Conservation (phyloP, 2,329 filamentous ascomycete species). For the Simplicillium aogashimaense region DNA sequence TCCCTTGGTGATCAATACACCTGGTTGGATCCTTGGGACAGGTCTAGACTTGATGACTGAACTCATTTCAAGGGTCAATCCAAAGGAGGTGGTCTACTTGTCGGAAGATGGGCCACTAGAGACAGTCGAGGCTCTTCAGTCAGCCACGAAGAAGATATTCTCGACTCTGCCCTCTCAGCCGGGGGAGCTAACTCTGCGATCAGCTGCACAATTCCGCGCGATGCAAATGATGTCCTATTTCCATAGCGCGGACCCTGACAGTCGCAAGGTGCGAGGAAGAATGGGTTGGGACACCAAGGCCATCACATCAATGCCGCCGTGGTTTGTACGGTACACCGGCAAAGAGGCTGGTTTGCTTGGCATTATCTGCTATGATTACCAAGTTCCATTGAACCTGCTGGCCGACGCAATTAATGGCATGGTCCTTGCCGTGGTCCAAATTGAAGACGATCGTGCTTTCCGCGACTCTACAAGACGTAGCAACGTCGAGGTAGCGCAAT, state of each 20-base stretch:
- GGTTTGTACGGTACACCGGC: conserved; percentile 50
- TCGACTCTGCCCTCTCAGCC: conserved; percentile 48
- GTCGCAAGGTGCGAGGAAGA: not conserved
- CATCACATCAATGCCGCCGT: conserved; percentile 47
- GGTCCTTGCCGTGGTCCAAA: conserved; percentile 55
- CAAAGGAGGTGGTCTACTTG: conserved; percentile 59
- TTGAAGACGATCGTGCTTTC: conserved; percentile 45
- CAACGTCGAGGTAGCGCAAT: conserved; percentile 20
- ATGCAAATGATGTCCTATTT: conserved; percentile 81
- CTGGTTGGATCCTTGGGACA: conserved; percentile 64
- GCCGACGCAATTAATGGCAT: conserved; percentile 59
- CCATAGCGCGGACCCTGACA: conserved; percentile 31
- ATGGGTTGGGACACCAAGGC: conserved; percentile 42
- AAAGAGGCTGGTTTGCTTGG: conserved; percentile 45
- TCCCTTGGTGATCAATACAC: conserved; percentile 63
- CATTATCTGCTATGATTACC: conserved; percentile 58
- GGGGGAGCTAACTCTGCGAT: conserved; percentile 45
- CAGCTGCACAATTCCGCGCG: conserved; percentile 53
- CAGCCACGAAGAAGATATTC: conserved; percentile 32
- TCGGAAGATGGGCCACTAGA: conserved; percentile 51
- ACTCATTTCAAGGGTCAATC: conserved; percentile 41
- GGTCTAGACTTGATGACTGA: conserved; percentile 55
- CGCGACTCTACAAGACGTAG: conserved; percentile 10
- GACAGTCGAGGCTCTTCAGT: conserved; percentile 41
- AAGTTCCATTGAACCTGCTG: conserved; percentile 47